Conservation (phyloP, 257 asterid genomes). For the Parsonsia alboflavescens region DNA sequence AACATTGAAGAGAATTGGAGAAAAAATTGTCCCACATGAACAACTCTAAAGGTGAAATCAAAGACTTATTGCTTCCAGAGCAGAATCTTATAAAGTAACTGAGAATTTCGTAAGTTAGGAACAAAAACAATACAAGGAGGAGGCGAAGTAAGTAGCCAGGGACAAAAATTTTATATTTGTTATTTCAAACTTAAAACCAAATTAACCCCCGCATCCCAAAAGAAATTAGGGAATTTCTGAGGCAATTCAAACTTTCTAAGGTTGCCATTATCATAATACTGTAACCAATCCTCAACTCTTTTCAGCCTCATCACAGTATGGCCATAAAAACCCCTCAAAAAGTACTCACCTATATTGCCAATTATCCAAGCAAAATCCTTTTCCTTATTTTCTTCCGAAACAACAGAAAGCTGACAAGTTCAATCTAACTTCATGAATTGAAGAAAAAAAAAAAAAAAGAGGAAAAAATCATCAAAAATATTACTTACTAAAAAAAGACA, state of each 20-base stretch:
- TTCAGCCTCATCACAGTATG: neutral
- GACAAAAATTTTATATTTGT: neutral
- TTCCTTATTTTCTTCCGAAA: neutral
- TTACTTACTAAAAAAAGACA: neutral
- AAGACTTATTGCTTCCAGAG: neutral
- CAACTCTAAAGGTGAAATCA: neutral
- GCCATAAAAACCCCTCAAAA: neutral
- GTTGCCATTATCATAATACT: neutral
- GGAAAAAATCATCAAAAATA: neutral
- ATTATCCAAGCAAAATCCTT: neutral
- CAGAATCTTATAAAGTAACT: neutral
- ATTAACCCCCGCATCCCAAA: neutral
- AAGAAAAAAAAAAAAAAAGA: too few species aligned
- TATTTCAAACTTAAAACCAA: neutral
- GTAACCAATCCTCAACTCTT: neutral
- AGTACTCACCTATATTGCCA: neutral
- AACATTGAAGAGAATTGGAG: neutral
- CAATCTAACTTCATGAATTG: neutral
- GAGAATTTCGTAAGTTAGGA: neutral
- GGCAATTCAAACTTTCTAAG: neutral
- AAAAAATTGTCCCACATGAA: neutral
- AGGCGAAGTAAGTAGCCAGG: neutral
- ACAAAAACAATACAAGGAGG: neutral
- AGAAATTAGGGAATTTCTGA: neutral
- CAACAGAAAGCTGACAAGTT: neutral